phyloP scores from a whole-genome alignment of 1,284 basidiomycete species.

The Pascua guehoae region DNA sequence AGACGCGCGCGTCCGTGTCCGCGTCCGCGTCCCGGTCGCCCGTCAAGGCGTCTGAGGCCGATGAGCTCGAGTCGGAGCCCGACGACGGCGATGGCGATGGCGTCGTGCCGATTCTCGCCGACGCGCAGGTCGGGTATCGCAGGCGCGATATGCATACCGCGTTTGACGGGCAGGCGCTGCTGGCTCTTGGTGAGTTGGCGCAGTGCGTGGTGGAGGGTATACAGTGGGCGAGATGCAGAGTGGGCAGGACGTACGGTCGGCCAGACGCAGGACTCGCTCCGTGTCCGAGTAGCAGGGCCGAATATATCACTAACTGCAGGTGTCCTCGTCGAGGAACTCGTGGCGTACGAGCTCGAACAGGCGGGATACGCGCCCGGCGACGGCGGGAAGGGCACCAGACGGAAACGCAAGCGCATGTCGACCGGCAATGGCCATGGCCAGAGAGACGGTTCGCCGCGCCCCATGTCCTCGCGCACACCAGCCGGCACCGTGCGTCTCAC shows the following conservation, averaged over 20 bases:
- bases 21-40: neutral
- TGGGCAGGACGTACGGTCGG: no score
- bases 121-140: conserved; percentile 1
- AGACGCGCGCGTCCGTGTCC: neutral
- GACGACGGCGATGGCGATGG: neutral
- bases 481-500: no score
- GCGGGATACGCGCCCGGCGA: conserved; percentile 15
- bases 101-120: neutral
- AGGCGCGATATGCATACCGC: conserved; percentile 31
- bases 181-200: conserved; percentile 34
- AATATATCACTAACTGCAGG: conserved; percentile 19
- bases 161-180: conserved; percentile 32
- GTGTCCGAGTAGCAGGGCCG: no score
- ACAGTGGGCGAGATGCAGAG: no score
- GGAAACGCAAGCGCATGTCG: no score
- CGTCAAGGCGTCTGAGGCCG: neutral
- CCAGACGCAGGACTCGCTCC: no score
- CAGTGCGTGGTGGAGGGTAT: no score
- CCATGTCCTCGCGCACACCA: no score
- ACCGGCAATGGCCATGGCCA: no score
- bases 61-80: neutral
- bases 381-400: no score
- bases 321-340: conserved; percentile 29
- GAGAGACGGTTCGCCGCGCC: no score
- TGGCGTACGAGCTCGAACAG: conserved; percentile 16